Conservation (phyloP, 306 rosid genomes). For the Bauhinia variegata region DNA sequence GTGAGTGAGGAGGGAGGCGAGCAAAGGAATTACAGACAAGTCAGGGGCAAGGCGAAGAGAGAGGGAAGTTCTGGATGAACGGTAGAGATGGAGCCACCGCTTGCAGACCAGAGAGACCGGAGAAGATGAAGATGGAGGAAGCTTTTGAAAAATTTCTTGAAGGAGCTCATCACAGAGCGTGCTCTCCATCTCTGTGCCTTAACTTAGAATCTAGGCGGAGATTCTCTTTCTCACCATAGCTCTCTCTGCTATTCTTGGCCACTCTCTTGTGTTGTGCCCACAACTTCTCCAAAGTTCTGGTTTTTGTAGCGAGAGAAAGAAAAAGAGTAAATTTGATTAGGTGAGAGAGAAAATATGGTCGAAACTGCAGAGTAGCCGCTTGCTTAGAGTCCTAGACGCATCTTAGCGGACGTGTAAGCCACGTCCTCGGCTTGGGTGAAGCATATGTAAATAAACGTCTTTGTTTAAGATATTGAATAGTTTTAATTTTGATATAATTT, state of each 20-base stretch:
- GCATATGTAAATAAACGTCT: too few species aligned
- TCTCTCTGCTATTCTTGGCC: too few species aligned
- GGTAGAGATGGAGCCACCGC: slow-evolving; percentile 83
- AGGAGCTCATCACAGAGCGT: slow-evolving; percentile 74
- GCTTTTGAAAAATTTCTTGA: slow-evolving; percentile 69
- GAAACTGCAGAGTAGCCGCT: slow-evolving; percentile 17
- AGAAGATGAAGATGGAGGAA: slow-evolving; percentile 56
- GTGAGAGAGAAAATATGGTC: slow-evolving; percentile 41
- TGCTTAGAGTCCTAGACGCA: slow-evolving; percentile 42
- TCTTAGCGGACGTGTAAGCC: slow-evolving; percentile 38
- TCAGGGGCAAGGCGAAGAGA: slow-evolving; percentile 57
- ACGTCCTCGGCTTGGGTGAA: slow-evolving; percentile 28
- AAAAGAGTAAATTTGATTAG: slow-evolving; percentile 25
- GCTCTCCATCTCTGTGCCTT: slow-evolving; percentile 46
- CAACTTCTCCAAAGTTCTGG: not conserved
- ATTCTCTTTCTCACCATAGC: too few species aligned
- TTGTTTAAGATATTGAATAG: too few species aligned
- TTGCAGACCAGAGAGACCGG: slow-evolving; percentile 70
- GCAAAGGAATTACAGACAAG: slow-evolving; percentile 42
- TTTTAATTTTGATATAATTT: too few species aligned
- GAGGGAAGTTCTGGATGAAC: slow-evolving; percentile 66
- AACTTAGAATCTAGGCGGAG: not conserved
- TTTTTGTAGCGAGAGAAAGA: not conserved
- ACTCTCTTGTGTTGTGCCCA: too few species aligned
- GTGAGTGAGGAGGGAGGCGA: slow-evolving; percentile 59